Percentiles rank a stretch among this genome's conserved stretches.
These are phyloP conservation scores for Yamadazyma taylorii DNA, from an alignment of 1,139 yeast genomes.

Conservation along the genomic window DNA sequence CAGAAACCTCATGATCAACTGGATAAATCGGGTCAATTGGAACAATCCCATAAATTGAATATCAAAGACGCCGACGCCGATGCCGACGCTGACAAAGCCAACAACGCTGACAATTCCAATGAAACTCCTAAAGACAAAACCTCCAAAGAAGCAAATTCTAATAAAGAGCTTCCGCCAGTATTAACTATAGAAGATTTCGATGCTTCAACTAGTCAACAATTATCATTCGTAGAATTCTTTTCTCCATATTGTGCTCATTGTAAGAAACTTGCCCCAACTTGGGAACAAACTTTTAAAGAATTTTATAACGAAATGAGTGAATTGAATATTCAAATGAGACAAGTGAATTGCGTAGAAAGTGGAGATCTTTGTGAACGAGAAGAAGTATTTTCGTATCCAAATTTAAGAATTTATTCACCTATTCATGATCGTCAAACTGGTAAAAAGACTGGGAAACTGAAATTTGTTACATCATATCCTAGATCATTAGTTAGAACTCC, in stretches of 20 bases:
- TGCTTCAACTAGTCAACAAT: slow-evolving; percentile 38
- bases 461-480: slow-evolving; percentile 49
- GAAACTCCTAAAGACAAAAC: no score
- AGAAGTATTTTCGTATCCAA: slow-evolving; percentile 56
- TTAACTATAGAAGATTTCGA: slow-evolving; percentile 44
- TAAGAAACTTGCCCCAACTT: slow-evolving; percentile 59
- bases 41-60: no score
- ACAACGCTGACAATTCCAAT: no score
- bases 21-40: no score
- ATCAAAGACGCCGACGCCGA: not conserved
- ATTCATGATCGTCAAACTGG: slow-evolving; percentile 31
- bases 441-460: slow-evolving; percentile 27
- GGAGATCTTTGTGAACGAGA: slow-evolving; percentile 73
- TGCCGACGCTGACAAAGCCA: not conserved
- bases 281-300: slow-evolving; percentile 56
- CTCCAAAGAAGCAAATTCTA: slow-evolving; percentile 8
- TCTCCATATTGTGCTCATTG: slow-evolving; percentile 78
- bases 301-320: slow-evolving; percentile 37
- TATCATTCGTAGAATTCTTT: slow-evolving; percentile 63
- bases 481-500: slow-evolving; percentile 42
- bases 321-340: slow-evolving; percentile 55
- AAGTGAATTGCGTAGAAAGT: slow-evolving; percentile 69
- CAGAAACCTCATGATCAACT: no score
- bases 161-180: slow-evolving; percentile 19
- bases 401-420: slow-evolving; percentile 61